Evolutionary conservation across 1,139 yeast genomes (phyloP).

Genomic region (Geotrichum siamense): DNA sequence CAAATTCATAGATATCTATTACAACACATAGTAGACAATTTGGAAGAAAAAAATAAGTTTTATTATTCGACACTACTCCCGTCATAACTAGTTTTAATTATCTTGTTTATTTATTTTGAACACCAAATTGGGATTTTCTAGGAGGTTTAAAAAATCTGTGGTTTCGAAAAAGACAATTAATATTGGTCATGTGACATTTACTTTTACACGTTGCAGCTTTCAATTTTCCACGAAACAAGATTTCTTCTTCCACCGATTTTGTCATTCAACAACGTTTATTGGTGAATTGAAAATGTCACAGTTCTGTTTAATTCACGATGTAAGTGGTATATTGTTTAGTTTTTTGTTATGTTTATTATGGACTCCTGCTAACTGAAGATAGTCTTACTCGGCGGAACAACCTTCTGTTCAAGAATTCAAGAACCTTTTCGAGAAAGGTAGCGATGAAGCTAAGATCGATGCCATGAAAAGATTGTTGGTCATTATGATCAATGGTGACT

Average conservation of each 20-base stretch:
- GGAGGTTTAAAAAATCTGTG: too few relatives aligned
- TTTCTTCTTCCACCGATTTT: background rate
- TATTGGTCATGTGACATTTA: slow-evolving; percentile 5
- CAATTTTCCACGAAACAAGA: slow-evolving; percentile 7
- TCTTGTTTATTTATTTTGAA: background rate
- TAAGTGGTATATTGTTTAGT: too few relatives aligned
- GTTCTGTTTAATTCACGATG: slow-evolving; percentile 17
- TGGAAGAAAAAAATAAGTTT: too few relatives aligned
- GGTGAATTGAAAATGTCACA: slow-evolving; percentile 14
- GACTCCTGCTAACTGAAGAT: slow-evolving; percentile 4
- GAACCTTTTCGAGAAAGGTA: slow-evolving; percentile 77
- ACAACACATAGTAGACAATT: too few relatives aligned
- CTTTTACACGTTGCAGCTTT: slow-evolving; percentile 15
- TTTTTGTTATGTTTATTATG: too few relatives aligned
- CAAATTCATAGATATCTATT: too few relatives aligned
- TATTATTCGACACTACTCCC: too few relatives aligned
- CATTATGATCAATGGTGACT: slow-evolving; percentile 86
- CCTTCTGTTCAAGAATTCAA: slow-evolving; percentile 72
- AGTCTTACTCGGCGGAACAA: slow-evolving; percentile 43
- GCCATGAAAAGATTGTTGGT: slow-evolving; percentile 86
- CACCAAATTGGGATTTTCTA: too few relatives aligned
- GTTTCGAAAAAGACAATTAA: background rate
- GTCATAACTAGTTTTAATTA: too few relatives aligned
- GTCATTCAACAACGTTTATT: too few relatives aligned
- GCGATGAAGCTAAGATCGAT: slow-evolving; percentile 78